Base-by-base conservation (phyloP, 2,329 filamentous ascomycete genomes). In the Clonostachys solani region DNA sequence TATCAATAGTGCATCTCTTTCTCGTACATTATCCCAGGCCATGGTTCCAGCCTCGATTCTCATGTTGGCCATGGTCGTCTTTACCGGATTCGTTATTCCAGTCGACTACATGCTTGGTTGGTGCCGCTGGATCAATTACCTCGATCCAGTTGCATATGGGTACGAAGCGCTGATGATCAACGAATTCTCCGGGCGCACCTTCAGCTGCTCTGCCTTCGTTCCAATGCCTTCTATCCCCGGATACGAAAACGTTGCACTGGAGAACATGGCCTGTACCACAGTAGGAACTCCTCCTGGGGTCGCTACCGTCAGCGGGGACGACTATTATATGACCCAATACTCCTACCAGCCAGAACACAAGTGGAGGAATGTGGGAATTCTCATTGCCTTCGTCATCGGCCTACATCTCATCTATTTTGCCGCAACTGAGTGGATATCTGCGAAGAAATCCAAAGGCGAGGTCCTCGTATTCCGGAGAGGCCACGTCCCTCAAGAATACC, bases 121-220 rank as follows among this genome's bases (percentile, higher is more conserved):
- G 52, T 33, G 77, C n/a, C 33, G 43, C 19, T 45, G 43, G 43
- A 17, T 45, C 35, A 33, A 19, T 2, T 45, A 19, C 8, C 12
- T 45, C 33, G 38, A 94, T 50, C 88, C 89, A 3, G 77, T 95
- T 9, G 82, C 80, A 2, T 95, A 94, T 53, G 82, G 82, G 0
- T 95, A 95, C 58, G 89, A 95, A 62, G 73, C 82, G 0, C 73
- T 95, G 18, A 86, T 92, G 77, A 77, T 88, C 52, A 95, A 95
- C 65, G 91, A 96, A 64, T 95, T 95, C 60, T 66, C 81, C 54
- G 68, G 72, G 49, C 80, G 84, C 15, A 52, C 80, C 0, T 94
- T 86, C 60, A 42, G 45, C 2, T 90, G 86, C 51, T 74, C 78
- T 1, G 54, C 44, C 10, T 33, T 33, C 18, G 17, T 37, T 12